Conservation (phyloP, 768 basidiomycete species). For the Hericium alpestre region DNA sequence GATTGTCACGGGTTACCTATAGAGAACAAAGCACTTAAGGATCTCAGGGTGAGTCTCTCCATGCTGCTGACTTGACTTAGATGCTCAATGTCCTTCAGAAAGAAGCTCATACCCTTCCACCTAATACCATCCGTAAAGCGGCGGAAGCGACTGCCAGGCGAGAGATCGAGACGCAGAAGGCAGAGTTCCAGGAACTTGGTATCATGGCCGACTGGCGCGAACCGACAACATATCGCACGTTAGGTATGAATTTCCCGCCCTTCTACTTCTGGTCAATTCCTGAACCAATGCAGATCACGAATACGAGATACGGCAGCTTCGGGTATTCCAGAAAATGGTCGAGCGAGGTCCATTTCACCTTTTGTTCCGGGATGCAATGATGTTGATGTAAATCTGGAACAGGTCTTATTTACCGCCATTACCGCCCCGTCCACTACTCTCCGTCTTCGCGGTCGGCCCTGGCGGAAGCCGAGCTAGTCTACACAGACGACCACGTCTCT, state of each 20-base stretch:
- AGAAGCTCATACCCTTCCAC: slow-evolving; percentile 45
- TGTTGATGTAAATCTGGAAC: background rate
- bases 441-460: slow-evolving; percentile 90
- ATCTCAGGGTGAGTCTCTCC: slow-evolving; percentile 45
- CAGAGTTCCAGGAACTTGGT: slow-evolving; percentile 71
- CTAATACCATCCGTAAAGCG: slow-evolving; percentile 52
- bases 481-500: slow-evolving; percentile 82
- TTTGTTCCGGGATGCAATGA: background rate
- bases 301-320: slow-evolving; percentile 83
- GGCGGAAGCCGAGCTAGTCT: slow-evolving; percentile 89
- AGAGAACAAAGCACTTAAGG: slow-evolving; percentile 83
- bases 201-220: slow-evolving; percentile 87
- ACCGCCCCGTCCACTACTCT: slow-evolving; percentile 89
- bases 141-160: slow-evolving; percentile 64
- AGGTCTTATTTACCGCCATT: slow-evolving; percentile 75
- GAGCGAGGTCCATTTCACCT: slow-evolving; percentile 44
- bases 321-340: slow-evolving; percentile 82
- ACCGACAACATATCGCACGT: slow-evolving; percentile 68
- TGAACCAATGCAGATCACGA: slow-evolving; percentile 49
- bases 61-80: background rate
- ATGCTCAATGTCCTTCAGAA: slow-evolving; percentile 20
- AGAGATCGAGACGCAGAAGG: slow-evolving; percentile 65
- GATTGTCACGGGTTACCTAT: slow-evolving; percentile 98
- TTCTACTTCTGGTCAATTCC: background rate
- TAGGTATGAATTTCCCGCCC: slow-evolving; percentile 40